These are phyloP conservation scores for Lepidium africanum DNA, from an alignment of 345 rosid genomes.

Conservation along the genomic window DNA sequence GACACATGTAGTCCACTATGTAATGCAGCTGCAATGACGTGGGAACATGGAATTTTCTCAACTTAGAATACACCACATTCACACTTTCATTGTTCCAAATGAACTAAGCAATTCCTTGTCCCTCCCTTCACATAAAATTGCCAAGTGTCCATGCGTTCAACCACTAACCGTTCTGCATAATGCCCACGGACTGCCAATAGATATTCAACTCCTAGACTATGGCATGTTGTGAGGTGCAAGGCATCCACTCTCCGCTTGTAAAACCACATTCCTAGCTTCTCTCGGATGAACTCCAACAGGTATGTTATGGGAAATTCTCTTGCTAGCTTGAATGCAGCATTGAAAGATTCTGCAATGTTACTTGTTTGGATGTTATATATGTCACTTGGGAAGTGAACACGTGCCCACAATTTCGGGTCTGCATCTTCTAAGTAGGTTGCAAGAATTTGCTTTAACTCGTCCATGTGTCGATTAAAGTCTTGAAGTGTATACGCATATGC, in stretches of 20 bases:
- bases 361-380: too few relatives aligned
- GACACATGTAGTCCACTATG: too few relatives aligned
- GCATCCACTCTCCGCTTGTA: too few relatives aligned
- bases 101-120: neutral
- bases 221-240: too few relatives aligned
- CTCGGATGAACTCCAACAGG: too few relatives aligned
- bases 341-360: too few relatives aligned
- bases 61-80: neutral
- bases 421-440: too few relatives aligned
- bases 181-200: neutral
- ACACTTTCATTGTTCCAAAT: neutral
- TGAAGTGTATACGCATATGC: neutral
- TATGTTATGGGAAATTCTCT: too few relatives aligned
- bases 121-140: neutral
- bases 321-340: too few relatives aligned
- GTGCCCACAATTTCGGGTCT: too few relatives aligned
- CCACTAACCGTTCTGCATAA: neutral
- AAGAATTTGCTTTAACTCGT: rapidly evolving
- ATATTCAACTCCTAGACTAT: neutral
- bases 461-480: neutral
- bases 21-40: neutral
- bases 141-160: neutral
- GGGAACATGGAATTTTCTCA: neutral
- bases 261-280: too few relatives aligned
- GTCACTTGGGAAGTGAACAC: too few relatives aligned